Conservation (phyloP, 2,329 filamentous ascomycete genomes). For the Paecilomyces formosus region DNA sequence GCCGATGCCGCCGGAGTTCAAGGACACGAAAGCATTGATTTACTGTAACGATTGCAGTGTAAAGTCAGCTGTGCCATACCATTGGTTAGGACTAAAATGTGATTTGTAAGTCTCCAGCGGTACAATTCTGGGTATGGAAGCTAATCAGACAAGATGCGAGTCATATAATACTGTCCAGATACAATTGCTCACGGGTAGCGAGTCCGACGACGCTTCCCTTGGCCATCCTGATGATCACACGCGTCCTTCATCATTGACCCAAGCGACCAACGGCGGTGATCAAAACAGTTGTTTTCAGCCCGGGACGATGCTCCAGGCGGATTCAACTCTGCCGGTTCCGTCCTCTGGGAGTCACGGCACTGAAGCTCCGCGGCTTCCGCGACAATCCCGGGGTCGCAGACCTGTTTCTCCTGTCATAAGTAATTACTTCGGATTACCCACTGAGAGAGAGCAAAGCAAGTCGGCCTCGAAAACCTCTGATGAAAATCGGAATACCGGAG, state of each 20-base stretch:
- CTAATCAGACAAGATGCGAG: slow-evolving; percentile 30
- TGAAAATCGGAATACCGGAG: slow-evolving; percentile 41
- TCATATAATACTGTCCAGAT: slow-evolving; percentile 41
- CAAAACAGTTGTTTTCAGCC: not conserved
- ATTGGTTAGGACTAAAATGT: slow-evolving; percentile 93
- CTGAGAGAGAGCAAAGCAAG: slow-evolving; percentile 21
- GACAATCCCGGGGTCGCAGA: slow-evolving; percentile 23
- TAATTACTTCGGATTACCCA: slow-evolving; percentile 38
- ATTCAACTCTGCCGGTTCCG: slow-evolving; percentile 4
- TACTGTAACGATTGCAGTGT: slow-evolving; percentile 93
- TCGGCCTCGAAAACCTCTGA: slow-evolving; percentile 21
- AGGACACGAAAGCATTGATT: slow-evolving; percentile 70
- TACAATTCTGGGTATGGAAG: not conserved
- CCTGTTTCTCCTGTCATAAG: slow-evolving; percentile 37
- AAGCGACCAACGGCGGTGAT: not conserved
- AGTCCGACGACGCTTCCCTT: slow-evolving; percentile 16
- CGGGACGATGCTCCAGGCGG: slow-evolving; percentile 15
- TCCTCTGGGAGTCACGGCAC: slow-evolving; percentile 13
- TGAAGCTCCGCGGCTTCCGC: slow-evolving; percentile 26
- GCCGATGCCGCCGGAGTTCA: slow-evolving; percentile 84
- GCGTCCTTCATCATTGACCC: slow-evolving; percentile 4
- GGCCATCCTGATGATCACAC: slow-evolving; percentile 11
- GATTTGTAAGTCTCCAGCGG: slow-evolving; percentile 38
- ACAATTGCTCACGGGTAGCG: slow-evolving; percentile 28
- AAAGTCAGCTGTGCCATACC: slow-evolving; percentile 78